Conservation (phyloP, 768 basidiomycete species). For the Auricularia heimuer region DNA sequence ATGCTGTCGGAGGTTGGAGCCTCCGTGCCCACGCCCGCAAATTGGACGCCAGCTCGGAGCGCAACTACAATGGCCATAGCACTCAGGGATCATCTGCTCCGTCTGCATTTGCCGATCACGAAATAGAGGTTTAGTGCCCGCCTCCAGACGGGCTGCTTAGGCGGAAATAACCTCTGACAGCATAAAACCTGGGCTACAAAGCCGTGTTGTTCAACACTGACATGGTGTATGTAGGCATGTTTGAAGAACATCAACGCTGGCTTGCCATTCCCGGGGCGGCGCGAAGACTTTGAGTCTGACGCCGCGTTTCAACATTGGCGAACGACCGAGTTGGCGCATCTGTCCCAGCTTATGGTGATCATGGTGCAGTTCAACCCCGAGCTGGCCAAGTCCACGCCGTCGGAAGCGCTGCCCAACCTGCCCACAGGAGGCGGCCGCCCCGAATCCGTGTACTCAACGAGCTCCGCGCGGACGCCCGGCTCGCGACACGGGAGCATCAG, state of each 20-base stretch:
- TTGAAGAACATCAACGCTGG: slow-evolving; percentile 86
- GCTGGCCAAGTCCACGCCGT: slow-evolving; percentile 67
- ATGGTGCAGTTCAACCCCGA: slow-evolving; percentile 84
- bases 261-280: slow-evolving; percentile 69
- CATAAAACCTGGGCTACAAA: too few species aligned
- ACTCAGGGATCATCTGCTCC: too few species aligned
- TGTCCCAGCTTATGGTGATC: slow-evolving; percentile 80
- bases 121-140: too few species aligned
- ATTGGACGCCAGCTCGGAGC: too few species aligned
- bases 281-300: slow-evolving; percentile 79
- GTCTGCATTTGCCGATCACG: too few species aligned
- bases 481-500: slow-evolving; percentile 53
- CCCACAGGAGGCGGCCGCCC: slow-evolving; percentile 33
- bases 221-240: slow-evolving; percentile 48
- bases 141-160: too few species aligned
- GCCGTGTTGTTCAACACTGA: background rate
- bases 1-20: too few species aligned
- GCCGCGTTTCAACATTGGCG: slow-evolving; percentile 81
- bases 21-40: too few species aligned
- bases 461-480: slow-evolving; percentile 19
- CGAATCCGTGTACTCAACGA: slow-evolving; percentile 43
- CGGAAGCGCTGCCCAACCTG: slow-evolving; percentile 35
- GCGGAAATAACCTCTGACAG: too few species aligned
- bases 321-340: slow-evolving; percentile 65
- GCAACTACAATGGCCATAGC: too few species aligned